Conservation (phyloP, 208 protist genomes). For the Zelonia costaricensis region DNA sequence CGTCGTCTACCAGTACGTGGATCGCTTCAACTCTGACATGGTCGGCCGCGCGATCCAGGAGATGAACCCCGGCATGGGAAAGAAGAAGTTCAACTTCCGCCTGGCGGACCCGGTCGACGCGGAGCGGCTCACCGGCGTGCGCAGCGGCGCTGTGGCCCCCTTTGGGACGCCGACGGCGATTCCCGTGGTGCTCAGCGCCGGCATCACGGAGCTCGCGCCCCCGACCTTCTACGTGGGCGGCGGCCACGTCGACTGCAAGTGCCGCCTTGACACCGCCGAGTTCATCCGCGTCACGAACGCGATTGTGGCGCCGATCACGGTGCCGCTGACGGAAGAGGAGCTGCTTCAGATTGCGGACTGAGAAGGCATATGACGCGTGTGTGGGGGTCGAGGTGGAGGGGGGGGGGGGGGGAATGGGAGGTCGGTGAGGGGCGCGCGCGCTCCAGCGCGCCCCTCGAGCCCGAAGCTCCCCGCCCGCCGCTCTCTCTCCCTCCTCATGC, state of each 20-base stretch:
- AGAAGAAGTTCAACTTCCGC: conserved; percentile 91
- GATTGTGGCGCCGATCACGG: conserved; percentile 66
- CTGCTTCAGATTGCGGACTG: conserved; percentile 48
- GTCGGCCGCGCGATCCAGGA: conserved; percentile 59
- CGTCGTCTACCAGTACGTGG: conserved; percentile 83
- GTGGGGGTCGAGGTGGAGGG: background rate
- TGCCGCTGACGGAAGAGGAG: conserved; percentile 68
- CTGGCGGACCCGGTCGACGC: conserved; percentile 55
- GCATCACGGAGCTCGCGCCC: conserved; percentile 47
- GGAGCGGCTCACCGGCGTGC: conserved; percentile 66
- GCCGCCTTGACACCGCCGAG: conserved; percentile 62
- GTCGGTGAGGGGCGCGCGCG: too few species aligned
- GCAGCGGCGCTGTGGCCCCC: conserved; percentile 70
- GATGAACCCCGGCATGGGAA: conserved; percentile 75
- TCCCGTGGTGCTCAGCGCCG: conserved; percentile 73
- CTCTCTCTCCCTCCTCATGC: too few species aligned
- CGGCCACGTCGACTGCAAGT: conserved; percentile 87
- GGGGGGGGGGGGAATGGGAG: background rate
- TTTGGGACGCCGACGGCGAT: conserved; percentile 55
- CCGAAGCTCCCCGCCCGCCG: too few species aligned
- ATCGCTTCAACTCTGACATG: conserved; percentile 75
- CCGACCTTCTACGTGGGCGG: conserved; percentile 73
- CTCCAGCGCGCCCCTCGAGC: too few species aligned
- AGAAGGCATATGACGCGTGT: background rate
- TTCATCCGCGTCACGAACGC: conserved; percentile 59